Conservation (phyloP, 768 basidiomycete genomes). For the Suillus luteus region DNA sequence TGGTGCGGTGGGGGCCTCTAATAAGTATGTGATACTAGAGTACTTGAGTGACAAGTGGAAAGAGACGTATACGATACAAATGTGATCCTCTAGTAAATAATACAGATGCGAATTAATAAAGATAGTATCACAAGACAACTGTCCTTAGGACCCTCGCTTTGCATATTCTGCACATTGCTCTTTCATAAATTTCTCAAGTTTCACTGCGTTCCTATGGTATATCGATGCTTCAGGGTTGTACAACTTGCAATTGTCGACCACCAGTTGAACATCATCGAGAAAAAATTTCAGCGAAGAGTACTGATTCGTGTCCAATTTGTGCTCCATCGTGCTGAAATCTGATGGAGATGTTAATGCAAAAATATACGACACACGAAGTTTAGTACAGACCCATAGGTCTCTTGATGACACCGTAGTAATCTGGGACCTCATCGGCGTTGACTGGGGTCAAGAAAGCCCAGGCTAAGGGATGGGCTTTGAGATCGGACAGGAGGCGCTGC, state of each 20-base stretch:
- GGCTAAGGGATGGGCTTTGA: conserved; percentile 74
- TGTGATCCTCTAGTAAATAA: neutral
- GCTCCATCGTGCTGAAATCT: conserved; percentile 89
- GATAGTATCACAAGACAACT: conserved; percentile 8
- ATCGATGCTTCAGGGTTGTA: conserved; percentile 85
- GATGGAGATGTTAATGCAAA: conserved; percentile 9
- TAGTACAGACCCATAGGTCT: conserved; percentile 83
- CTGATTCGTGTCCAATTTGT: conserved; percentile 87
- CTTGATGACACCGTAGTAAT: conserved; percentile 89
- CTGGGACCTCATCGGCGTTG: conserved; percentile 72
- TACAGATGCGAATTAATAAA: conserved; percentile 12
- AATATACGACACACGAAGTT: conserved; percentile 3
- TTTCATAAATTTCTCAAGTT: conserved; percentile 77
- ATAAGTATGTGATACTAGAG: too few species aligned
- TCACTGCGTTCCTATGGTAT: conserved; percentile 84
- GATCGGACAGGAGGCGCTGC: conserved; percentile 75
- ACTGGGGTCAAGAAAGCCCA: conserved; percentile 93
- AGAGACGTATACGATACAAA: neutral
- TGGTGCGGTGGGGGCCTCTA: neutral
- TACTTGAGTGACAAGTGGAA: neutral
- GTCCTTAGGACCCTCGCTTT: conserved; percentile 16
- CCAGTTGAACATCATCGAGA: conserved; percentile 74
- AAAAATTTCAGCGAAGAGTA: conserved; percentile 78
- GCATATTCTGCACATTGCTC: conserved; percentile 43
- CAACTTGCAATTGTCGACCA: conserved; percentile 85